Conservation (phyloP, 208 protist species). For the Crithidia bombi region DNA sequence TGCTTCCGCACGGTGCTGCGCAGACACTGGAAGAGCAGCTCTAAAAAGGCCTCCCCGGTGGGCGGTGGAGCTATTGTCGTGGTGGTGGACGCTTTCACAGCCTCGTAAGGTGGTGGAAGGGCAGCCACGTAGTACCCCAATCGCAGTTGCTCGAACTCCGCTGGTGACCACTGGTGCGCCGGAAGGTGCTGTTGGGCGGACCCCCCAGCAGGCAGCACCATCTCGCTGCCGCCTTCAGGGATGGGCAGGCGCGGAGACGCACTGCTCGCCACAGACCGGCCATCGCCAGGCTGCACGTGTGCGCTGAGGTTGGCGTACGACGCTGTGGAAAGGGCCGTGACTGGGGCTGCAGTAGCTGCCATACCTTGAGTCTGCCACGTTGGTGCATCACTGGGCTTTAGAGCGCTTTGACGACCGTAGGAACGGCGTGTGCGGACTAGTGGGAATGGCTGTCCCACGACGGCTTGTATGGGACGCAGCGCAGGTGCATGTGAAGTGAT, state of each 20-base stretch:
- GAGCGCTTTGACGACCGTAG: constrained; percentile 29
- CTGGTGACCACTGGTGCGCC: constrained; percentile 52
- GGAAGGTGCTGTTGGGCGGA: constrained; percentile 21
- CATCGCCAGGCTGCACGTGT: constrained; percentile 68
- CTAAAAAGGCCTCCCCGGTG: constrained; percentile 50
- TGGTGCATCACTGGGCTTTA: not conserved
- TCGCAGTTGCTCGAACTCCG: constrained; percentile 44
- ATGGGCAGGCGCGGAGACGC: not conserved
- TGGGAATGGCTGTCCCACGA: constrained; percentile 48
- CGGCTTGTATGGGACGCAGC: constrained; percentile 50
- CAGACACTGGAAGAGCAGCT: constrained; percentile 45
- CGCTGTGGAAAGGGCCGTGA: too few relatives aligned
- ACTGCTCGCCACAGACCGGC: too few relatives aligned
- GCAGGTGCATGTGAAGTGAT: not conserved
- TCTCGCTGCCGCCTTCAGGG: not conserved
- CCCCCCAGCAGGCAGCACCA: constrained; percentile 20
- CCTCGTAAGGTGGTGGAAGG: too few relatives aligned
- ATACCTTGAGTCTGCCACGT: too few relatives aligned
- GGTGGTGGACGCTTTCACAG: not conserved
- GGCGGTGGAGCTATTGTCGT: not conserved
- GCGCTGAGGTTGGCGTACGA: constrained; percentile 31
- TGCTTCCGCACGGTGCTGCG: constrained; percentile 62
- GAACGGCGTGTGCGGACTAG: constrained; percentile 13
- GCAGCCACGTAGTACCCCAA: constrained; percentile 43
- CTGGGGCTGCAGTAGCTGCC: not conserved